These are phyloP conservation scores for Talaromyces albobiverticillius DNA, from an alignment of 2,329 filamentous ascomycete species.

Conservation along the genomic window DNA sequence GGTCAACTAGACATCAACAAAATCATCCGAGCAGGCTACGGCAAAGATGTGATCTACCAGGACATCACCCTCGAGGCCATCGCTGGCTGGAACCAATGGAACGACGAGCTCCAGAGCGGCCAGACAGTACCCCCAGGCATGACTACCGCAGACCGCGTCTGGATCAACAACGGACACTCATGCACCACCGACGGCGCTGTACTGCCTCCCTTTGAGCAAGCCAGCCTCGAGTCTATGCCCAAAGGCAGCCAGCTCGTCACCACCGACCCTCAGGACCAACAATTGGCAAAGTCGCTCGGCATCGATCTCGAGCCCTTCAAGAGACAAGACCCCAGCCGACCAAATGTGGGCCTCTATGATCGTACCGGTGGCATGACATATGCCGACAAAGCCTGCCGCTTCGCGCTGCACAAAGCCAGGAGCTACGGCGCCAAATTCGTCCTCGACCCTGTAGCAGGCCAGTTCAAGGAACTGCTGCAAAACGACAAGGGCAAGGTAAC, in stretches of 20 bases:
- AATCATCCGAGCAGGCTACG: constrained; percentile 44
- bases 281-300: not conserved
- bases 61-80: constrained; percentile 45
- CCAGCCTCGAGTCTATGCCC: constrained; percentile 5
- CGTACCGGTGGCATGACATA: constrained; percentile 45
- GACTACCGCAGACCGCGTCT: constrained; percentile 35
- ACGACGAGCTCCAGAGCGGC: constrained; percentile 24
- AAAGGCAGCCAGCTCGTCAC: constrained; percentile 2
- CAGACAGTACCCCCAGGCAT: constrained; percentile 37
- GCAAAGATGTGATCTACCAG: constrained; percentile 47
- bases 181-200: not conserved
- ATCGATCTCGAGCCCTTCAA: constrained; percentile 7
- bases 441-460: constrained; percentile 32
- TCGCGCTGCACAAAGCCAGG: constrained; percentile 44
- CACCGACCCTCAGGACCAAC: not conserved
- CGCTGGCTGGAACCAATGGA: constrained; percentile 46
- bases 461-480: constrained; percentile 27
- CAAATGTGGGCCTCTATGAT: constrained; percentile 28
- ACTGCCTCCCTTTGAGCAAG: constrained; percentile 3
- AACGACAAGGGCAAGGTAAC: constrained; percentile 21
- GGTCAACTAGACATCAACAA: constrained; percentile 40
- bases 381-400: constrained; percentile 48
- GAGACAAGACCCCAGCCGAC: constrained; percentile 1
- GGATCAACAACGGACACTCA: constrained; percentile 36
- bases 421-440: constrained; percentile 43